These are phyloP conservation scores for Taiozyma onychis DNA, from an alignment of 1,139 yeast genomes.

Conservation along the genomic window DNA sequence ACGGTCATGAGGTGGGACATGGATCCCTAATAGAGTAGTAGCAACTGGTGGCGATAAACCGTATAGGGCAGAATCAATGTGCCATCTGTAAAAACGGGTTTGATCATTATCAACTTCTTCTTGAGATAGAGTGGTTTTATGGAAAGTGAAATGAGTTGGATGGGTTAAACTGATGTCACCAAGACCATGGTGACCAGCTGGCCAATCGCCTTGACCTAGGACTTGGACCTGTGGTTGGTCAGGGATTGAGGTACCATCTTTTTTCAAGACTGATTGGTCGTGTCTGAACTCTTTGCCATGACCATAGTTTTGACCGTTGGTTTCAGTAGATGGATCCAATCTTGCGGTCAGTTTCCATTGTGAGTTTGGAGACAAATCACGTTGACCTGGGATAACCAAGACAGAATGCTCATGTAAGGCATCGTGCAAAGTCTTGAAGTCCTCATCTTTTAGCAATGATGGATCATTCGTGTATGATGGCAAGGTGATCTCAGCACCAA, in stretches of 20 bases:
- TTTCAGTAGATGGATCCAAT: conserved; percentile 66
- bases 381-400: conserved; percentile 66
- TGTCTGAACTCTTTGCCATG: conserved; percentile 85
- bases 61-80: conserved; percentile 83
- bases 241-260: conserved; percentile 77
- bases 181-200: conserved; percentile 62
- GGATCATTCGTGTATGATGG: conserved; percentile 74
- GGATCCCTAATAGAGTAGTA: conserved; percentile 75
- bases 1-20: conserved; percentile 50
- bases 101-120: conserved; percentile 54
- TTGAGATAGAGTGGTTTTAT: conserved; percentile 56
- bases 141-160: conserved; percentile 79
- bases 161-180: conserved; percentile 67
- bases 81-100: conserved; percentile 90
- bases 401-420: conserved; percentile 68
- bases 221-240: conserved; percentile 85
- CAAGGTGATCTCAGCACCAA: conserved; percentile 62
- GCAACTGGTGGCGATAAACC: conserved; percentile 81
- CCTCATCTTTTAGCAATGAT: conserved; percentile 57
- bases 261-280: conserved; percentile 65
- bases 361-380: conserved; percentile 58
- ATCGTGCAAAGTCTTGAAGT: conserved; percentile 53
- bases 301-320: conserved; percentile 58
- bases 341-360: conserved; percentile 70
- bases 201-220: conserved; percentile 75